phyloP scores from a whole-genome alignment of 495 filamentous ascomycete species.

The Aspergillus coremiiformis region DNA sequence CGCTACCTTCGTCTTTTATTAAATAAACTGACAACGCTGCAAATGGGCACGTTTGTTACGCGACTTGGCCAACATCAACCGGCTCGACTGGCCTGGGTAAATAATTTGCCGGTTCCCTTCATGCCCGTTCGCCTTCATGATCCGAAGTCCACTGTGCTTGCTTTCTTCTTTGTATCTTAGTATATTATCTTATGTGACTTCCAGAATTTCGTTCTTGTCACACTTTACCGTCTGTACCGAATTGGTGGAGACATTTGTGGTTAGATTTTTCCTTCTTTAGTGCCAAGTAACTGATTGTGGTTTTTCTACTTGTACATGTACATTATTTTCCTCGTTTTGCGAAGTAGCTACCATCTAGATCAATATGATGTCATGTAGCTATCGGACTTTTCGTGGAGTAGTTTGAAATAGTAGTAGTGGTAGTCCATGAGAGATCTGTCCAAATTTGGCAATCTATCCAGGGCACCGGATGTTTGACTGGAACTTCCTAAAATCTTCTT shows the following conservation, averaged over 20 bases:
- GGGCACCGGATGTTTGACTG: too few relatives aligned
- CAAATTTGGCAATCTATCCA: too few relatives aligned
- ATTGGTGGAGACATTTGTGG: conserved; percentile 16
- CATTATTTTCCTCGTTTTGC: neutral
- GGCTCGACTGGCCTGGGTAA: conserved; percentile 10
- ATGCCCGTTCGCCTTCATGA: conserved; percentile 15
- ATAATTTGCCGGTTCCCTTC: conserved; percentile 12
- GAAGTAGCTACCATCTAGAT: neutral
- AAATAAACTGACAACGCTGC: conserved; percentile 9
- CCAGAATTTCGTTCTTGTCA: conserved; percentile 27
- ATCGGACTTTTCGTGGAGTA: neutral
- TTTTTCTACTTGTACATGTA: conserved; percentile 4
- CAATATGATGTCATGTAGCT: neutral
- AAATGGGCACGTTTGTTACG: neutral
- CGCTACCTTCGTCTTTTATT: conserved; percentile 41
- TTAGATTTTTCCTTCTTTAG: conserved; percentile 20
- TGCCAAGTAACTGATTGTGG: conserved; percentile 18
- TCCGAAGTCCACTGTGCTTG: conserved; percentile 11
- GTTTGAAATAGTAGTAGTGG: too few relatives aligned
- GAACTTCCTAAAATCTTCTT: too few relatives aligned
- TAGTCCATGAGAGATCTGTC: too few relatives aligned
- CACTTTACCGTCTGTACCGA: conserved; percentile 16
- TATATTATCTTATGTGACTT: conserved; percentile 30
- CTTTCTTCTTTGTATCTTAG: conserved; percentile 41
- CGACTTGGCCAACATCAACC: conserved; percentile 3